Percentiles rank a stretch among this genome's conserved stretches.
These are phyloP conservation scores for Talaromyces amestolkiae DNA, from an alignment of 2,329 filamentous ascomycete species.

Conservation along the genomic window DNA sequence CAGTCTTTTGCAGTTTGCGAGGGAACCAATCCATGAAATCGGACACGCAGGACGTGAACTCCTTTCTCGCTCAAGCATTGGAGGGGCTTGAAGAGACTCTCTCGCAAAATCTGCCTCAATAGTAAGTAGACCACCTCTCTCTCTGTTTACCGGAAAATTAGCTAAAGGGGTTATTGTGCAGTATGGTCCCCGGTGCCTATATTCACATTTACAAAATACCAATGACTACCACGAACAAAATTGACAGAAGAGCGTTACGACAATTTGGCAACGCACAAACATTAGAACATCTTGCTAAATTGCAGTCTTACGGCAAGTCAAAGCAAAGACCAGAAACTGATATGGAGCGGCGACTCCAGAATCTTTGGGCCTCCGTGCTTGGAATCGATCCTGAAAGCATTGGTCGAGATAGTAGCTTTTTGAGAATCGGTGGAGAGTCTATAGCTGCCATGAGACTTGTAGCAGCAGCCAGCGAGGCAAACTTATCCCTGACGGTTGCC, in stretches of 20 bases:
- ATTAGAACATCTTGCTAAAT: not conserved
- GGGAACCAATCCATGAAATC: not conserved
- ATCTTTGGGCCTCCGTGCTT: conserved; percentile 26
- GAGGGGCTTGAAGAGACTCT: not conserved
- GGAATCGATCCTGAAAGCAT: conserved; percentile 22
- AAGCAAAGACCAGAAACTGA: conserved; percentile 5
- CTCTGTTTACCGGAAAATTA: not conserved
- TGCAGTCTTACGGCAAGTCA: not conserved
- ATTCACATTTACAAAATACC: conserved; percentile 9
- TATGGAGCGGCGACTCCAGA: conserved; percentile 20
- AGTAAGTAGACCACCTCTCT: not conserved
- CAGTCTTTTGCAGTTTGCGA: not conserved
- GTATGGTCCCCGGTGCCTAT: conserved; percentile 15
- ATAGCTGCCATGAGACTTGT: conserved; percentile 25
- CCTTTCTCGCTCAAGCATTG: conserved; percentile 16
- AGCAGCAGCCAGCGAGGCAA: not conserved
- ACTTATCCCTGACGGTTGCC: conserved; percentile 8
- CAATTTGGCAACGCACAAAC: not conserved
- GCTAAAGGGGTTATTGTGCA: not conserved
- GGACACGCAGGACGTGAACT: no score
- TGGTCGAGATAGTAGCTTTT: conserved; percentile 29
- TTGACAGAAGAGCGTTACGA: conserved; percentile 6
- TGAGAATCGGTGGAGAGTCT: conserved; percentile 30
- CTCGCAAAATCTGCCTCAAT: not conserved
- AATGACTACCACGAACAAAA: conserved; percentile 13